Evolutionary conservation across 805 yeast species (phyloP).

Genomic region (Yarrowia hollandica): DNA sequence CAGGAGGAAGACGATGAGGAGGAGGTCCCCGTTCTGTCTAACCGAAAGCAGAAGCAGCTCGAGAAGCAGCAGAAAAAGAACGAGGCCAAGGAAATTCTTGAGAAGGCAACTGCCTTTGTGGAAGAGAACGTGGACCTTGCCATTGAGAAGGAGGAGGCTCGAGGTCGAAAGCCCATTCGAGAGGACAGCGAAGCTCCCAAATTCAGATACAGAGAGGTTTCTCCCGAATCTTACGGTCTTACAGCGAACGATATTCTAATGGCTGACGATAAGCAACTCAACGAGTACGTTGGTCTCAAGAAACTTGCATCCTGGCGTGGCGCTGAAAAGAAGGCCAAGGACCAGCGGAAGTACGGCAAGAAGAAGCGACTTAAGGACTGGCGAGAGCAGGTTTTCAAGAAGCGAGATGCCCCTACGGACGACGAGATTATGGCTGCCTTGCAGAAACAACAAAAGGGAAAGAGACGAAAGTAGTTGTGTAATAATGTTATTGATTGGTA

Average conservation of each 20-base stretch:
- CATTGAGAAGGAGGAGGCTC: conserved; percentile 53
- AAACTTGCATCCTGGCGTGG: conserved; percentile 92
- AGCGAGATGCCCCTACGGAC: conserved; percentile 48
- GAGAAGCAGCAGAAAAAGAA: conserved; percentile 63
- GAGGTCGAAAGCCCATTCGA: conserved; percentile 14
- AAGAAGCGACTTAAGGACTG: conserved; percentile 81
- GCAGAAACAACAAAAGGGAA: conserved; percentile 27
- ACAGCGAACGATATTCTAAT: conserved; percentile 80
- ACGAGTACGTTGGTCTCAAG: conserved; percentile 82
- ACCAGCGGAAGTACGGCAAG: conserved; percentile 81
- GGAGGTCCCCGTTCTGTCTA: conserved; percentile 30
- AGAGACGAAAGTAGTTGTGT: conserved; percentile 14
- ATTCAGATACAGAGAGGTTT: conserved; percentile 89
- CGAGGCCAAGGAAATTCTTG: conserved; percentile 59
- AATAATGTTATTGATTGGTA: too few species aligned
- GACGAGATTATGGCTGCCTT: conserved; percentile 32
- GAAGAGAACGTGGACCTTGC: conserved; percentile 67
- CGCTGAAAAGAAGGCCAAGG: conserved; percentile 67
- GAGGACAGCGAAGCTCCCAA: conserved; percentile 46
- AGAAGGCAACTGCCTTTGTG: conserved; percentile 75
- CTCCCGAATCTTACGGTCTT: conserved; percentile 90
- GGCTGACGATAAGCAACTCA: conserved; percentile 85
- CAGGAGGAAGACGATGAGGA: conserved; percentile 37
- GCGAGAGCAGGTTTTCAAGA: conserved; percentile 78
- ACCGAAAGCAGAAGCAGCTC: conserved; percentile 38